Evolutionary conservation across 2,329 filamentous ascomycete species (phyloP).

Genomic region (Arthroderma sp.): DNA sequence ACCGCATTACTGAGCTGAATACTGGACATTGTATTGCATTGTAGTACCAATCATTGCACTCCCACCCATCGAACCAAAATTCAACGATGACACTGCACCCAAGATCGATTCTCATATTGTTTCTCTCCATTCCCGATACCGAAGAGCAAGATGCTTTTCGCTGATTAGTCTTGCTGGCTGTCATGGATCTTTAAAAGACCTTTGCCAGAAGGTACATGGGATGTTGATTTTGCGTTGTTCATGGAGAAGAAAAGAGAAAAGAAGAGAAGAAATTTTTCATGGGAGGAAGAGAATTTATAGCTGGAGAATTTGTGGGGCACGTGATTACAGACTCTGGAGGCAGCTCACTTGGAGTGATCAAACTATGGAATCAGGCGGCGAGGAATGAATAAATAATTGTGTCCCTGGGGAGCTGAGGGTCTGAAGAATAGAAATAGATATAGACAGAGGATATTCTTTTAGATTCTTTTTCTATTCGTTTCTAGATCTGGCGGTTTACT

Average conservation of each 20-base stretch:
- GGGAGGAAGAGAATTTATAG: not conserved
- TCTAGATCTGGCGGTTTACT: too few relatives aligned
- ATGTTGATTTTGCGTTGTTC: slow-evolving; percentile 47
- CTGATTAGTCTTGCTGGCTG: slow-evolving; percentile 38
- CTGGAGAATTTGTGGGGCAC: too few relatives aligned
- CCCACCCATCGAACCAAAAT: slow-evolving; percentile 33
- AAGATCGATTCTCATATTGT: slow-evolving; percentile 32
- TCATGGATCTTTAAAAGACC: slow-evolving; percentile 37
- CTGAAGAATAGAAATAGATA: too few relatives aligned
- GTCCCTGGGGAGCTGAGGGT: too few relatives aligned
- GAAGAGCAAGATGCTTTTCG: slow-evolving; percentile 13
- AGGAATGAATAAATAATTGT: too few relatives aligned
- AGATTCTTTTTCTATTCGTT: too few relatives aligned
- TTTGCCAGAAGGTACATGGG: slow-evolving; percentile 44
- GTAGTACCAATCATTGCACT: slow-evolving; percentile 49
- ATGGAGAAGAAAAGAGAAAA: slow-evolving; percentile 29
- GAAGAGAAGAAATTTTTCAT: slow-evolving; percentile 14
- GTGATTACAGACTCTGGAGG: too few relatives aligned
- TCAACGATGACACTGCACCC: slow-evolving; percentile 42
- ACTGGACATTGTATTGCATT: slow-evolving; percentile 12
- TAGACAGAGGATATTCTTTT: too few relatives aligned
- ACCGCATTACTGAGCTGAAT: too few relatives aligned
- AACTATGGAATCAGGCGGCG: too few relatives aligned
- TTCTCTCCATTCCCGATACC: slow-evolving; percentile 19
- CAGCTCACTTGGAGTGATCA: too few relatives aligned